Evolutionary conservation across 345 rosid genomes (phyloP).

Genomic region (Rhodamnia argentea): DNA sequence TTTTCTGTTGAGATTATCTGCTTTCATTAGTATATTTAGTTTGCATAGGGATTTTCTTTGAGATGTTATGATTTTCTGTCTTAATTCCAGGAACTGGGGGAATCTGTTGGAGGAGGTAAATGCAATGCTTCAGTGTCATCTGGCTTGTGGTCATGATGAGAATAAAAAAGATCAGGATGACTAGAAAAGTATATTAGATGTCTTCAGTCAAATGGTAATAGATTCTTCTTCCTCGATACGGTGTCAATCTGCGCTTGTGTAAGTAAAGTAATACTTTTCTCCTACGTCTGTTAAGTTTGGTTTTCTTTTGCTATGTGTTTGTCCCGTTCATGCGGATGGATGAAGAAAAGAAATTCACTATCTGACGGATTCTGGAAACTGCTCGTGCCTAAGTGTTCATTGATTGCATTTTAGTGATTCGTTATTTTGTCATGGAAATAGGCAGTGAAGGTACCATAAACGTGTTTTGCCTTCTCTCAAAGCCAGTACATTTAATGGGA

Average conservation of each 20-base stretch:
- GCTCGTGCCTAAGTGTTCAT: too few species aligned
- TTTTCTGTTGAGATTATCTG: neutral
- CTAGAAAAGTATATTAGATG: neutral
- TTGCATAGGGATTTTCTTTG: neutral
- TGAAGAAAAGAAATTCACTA: too few species aligned
- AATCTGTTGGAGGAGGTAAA: too few species aligned
- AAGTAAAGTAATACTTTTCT: neutral
- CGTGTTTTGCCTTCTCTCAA: too few species aligned
- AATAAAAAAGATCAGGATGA: neutral
- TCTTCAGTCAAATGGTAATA: neutral
- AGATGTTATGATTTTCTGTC: too few species aligned
- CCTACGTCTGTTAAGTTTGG: neutral
- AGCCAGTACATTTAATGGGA: too few species aligned
- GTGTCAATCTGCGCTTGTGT: rapidly evolving
- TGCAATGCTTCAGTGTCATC: too few species aligned
- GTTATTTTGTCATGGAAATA: neutral
- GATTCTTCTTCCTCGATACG: neutral
- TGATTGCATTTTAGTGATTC: neutral
- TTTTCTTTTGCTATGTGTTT: too few species aligned
- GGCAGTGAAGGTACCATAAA: neutral
- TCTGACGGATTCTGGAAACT: too few species aligned
- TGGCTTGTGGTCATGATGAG: too few species aligned
- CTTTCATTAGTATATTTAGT: neutral
- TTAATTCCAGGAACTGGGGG: too few species aligned
- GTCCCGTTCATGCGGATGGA: too few species aligned